These are phyloP conservation scores for Colletotrichum higginsianum DNA, from an alignment of 2,329 filamentous ascomycete species.

Conservation along the genomic window DNA sequence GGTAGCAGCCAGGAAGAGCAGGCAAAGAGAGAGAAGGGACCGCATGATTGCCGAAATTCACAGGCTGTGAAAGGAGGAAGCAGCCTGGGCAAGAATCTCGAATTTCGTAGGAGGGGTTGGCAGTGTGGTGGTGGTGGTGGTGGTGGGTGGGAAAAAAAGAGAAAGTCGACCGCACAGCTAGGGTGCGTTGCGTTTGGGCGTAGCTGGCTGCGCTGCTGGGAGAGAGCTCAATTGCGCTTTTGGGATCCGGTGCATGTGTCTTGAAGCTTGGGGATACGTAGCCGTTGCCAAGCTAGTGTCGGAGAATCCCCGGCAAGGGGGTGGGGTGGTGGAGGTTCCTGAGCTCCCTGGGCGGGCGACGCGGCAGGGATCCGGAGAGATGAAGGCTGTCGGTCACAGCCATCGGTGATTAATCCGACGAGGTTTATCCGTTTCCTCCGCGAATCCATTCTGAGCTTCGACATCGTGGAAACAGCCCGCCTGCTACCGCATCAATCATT, in stretches of 20 bases:
- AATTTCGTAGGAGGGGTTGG: conserved; percentile 17
- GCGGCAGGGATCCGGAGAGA: not conserved
- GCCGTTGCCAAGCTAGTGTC: conserved; percentile 42
- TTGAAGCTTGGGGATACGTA: conserved; percentile 48
- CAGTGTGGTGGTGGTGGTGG: not conserved
- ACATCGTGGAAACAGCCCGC: conserved; percentile 20
- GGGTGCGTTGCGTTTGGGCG: conserved; percentile 35
- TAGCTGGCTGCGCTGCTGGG: conserved; percentile 33
- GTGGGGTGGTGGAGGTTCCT: not conserved
- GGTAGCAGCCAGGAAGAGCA: conserved; percentile 76
- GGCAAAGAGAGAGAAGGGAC: conserved; percentile 79
- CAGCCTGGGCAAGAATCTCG: conserved; percentile 37
- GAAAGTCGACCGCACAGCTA: conserved; percentile 44
- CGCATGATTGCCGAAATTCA: conserved; percentile 71
- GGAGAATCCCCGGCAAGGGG: conserved; percentile 34
- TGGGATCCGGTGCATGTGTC: conserved; percentile 42
- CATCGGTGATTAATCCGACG: conserved; percentile 7
- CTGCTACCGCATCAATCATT: conserved; percentile 34
- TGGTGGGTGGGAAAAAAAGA: conserved; percentile 37
- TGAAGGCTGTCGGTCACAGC: too few relatives aligned
- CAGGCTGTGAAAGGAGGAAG: conserved; percentile 19
- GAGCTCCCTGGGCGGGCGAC: not conserved
- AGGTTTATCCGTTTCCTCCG: conserved; percentile 29
- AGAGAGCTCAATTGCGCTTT: conserved; percentile 39
- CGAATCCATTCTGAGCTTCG: conserved; percentile 37